Evolutionary conservation across 805 yeast species (phyloP).

Genomic region (Schwanniomyces sp.): DNA sequence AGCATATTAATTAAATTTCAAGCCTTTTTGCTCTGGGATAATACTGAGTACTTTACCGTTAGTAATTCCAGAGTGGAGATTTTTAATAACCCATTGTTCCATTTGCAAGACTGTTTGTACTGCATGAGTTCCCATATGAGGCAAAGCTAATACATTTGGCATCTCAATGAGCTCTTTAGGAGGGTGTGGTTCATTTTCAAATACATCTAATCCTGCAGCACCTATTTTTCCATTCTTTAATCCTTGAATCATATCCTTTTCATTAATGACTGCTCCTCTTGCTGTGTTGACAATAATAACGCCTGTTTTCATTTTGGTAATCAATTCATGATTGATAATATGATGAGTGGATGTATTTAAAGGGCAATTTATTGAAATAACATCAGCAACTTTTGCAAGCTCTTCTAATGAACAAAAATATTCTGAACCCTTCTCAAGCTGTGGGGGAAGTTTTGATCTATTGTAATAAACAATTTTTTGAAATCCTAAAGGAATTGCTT

Average conservation of each 20-base stretch:
- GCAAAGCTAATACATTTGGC: slow-evolving; percentile 68
- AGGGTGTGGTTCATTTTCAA: slow-evolving; percentile 64
- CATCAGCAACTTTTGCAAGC: slow-evolving; percentile 56
- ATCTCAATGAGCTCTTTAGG: slow-evolving; percentile 52
- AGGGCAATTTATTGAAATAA: slow-evolving; percentile 70
- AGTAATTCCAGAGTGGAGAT: slow-evolving; percentile 51
- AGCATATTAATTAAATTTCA: background rate
- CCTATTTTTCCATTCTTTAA: slow-evolving; percentile 59
- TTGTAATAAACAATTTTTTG: slow-evolving; percentile 63
- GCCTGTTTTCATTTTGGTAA: slow-evolving; percentile 72
- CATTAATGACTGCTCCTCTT: slow-evolving; percentile 69
- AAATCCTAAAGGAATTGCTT: slow-evolving; percentile 70
- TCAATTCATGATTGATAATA: slow-evolving; percentile 54
- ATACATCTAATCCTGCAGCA: slow-evolving; percentile 65
- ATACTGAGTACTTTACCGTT: slow-evolving; percentile 64
- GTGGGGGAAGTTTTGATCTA: slow-evolving; percentile 52
- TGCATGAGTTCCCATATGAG: slow-evolving; percentile 79
- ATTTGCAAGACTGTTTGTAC: slow-evolving; percentile 66
- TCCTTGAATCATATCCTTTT: slow-evolving; percentile 50
- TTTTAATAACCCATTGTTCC: slow-evolving; percentile 71
- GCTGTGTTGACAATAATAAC: slow-evolving; percentile 81
- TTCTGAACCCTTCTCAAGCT: slow-evolving; percentile 61
- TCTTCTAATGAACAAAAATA: slow-evolving; percentile 64
- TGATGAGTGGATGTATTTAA: slow-evolving; percentile 65
- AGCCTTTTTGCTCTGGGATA: slow-evolving; percentile 65